These are phyloP conservation scores for Podila clonocystis DNA, from an alignment of 192 early-diverging fungal genomes.

Conservation along the genomic window DNA sequence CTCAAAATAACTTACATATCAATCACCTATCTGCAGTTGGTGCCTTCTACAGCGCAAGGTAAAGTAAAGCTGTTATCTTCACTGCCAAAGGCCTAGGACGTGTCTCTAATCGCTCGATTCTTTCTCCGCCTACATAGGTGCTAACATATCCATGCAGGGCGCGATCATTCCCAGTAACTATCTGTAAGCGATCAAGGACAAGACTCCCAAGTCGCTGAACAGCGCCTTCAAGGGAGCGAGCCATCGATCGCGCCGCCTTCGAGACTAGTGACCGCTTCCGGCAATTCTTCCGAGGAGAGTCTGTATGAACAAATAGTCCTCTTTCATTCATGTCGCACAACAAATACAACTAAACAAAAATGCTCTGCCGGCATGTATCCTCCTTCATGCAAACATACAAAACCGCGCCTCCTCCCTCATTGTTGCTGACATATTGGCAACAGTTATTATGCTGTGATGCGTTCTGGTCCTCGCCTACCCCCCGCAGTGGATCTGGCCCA, in stretches of 20 bases:
- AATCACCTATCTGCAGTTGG: neutral
- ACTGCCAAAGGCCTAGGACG: neutral
- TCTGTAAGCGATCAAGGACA: neutral
- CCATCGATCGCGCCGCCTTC: neutral
- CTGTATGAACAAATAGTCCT: no score
- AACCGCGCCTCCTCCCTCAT: neutral
- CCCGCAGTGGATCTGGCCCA: constrained; percentile 16
- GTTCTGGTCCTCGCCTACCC: neutral
- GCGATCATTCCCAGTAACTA: constrained; percentile 14
- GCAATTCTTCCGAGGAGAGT: constrained; percentile 10
- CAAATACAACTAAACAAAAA: neutral
- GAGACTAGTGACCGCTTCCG: constrained; percentile 14
- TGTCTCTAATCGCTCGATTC: neutral
- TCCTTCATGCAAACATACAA: no score
- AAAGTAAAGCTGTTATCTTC: neutral
- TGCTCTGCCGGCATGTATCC: neutral
- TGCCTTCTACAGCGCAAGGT: constrained; percentile 15
- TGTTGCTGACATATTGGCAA: neutral
- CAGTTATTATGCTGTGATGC: neutral
- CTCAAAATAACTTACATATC: no score
- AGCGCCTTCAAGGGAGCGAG: constrained; percentile 2
- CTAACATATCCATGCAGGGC: constrained; percentile 15
- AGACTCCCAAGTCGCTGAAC: neutral
- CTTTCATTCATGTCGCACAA: neutral
- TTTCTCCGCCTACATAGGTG: neutral